Percentiles rank a stretch among this genome's conserved stretches.
These are phyloP conservation scores for Lathyrus tuberosus DNA, from an alignment of 306 rosid species.

Conservation along the genomic window DNA sequence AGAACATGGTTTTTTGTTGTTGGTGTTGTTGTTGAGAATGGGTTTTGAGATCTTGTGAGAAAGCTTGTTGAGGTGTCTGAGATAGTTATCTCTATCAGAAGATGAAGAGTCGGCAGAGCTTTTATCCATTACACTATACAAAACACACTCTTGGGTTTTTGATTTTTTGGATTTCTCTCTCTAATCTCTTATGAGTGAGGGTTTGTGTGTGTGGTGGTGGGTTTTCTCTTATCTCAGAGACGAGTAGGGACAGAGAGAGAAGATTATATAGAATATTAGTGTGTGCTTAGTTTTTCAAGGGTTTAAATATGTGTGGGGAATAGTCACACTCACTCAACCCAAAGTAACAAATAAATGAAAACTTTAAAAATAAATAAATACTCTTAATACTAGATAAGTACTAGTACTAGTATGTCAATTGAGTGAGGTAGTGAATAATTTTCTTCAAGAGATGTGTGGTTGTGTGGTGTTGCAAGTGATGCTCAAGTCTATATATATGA, in stretches of 20 bases:
- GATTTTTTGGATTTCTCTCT: not conserved
- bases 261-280: constrained; percentile 10
- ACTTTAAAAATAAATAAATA: too few relatives aligned
- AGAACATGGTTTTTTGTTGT: not conserved
- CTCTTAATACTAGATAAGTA: too few relatives aligned
- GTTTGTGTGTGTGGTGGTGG: constrained; percentile 36
- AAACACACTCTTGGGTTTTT: not conserved
- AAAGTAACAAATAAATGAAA: too few relatives aligned
- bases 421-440: not conserved
- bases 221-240: constrained; percentile 37
- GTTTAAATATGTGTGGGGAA: constrained; percentile 12
- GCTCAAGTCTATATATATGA: too few relatives aligned
- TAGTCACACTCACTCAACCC: not conserved
- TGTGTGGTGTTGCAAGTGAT: too few relatives aligned
- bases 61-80: constrained; percentile 81
- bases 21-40: constrained; percentile 40
- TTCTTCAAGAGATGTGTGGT: too few relatives aligned
- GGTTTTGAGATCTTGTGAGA: constrained; percentile 97
- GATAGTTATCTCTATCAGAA: constrained; percentile 52
- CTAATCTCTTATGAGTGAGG: constrained; percentile 1
- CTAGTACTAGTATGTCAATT: too few relatives aligned
- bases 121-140: constrained; percentile 43
- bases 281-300: not conserved
- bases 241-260: constrained; percentile 41
- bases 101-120: constrained; percentile 43